Percentiles rank a stretch among this genome's conserved stretches.
Evolutionary conservation across 2,329 filamentous ascomycete genomes (phyloP).

Genomic region (Allantophomopsis cytisporea): DNA sequence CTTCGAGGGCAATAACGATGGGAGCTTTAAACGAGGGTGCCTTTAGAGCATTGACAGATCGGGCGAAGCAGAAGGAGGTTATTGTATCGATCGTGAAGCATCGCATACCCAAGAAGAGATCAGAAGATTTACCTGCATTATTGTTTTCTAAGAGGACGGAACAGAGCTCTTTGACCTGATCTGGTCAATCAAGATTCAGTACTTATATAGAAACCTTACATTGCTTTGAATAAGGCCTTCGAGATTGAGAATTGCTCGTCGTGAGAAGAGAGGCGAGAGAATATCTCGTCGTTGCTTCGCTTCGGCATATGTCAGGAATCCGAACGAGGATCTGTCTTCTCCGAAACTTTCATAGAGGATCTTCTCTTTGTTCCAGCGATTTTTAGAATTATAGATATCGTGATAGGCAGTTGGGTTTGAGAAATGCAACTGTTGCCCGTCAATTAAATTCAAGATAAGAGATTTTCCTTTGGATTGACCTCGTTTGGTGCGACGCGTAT

Average conservation of each 20-base stretch:
- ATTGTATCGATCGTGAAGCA: conserved; percentile 24
- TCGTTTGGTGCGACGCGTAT: too few species aligned
- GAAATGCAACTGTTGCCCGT: conserved; percentile 23
- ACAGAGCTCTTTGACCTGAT: too few species aligned
- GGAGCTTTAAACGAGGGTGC: conserved; percentile 24
- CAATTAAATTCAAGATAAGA: too few species aligned
- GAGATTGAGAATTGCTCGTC: conserved; percentile 19
- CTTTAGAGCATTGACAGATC: conserved; percentile 22
- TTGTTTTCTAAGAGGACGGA: neutral
- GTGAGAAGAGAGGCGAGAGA: conserved; percentile 26
- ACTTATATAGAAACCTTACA: conserved; percentile 6
- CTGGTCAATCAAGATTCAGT: too few species aligned
- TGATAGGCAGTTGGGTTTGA: conserved; percentile 24
- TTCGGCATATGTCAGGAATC: conserved; percentile 22
- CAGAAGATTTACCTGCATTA: conserved; percentile 10
- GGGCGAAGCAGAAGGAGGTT: conserved; percentile 25
- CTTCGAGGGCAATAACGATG: conserved; percentile 26
- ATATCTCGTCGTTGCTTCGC: conserved; percentile 26
- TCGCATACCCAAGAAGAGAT: conserved; percentile 19
- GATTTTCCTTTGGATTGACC: too few species aligned
- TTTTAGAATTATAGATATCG: conserved; percentile 26
- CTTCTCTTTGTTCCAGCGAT: conserved; percentile 27
- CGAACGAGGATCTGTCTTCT: conserved; percentile 26
- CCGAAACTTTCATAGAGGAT: conserved; percentile 24
- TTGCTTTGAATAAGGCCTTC: conserved; percentile 23